Conservation (phyloP, 345 rosid species). For the Gossypium ekmanianum region DNA sequence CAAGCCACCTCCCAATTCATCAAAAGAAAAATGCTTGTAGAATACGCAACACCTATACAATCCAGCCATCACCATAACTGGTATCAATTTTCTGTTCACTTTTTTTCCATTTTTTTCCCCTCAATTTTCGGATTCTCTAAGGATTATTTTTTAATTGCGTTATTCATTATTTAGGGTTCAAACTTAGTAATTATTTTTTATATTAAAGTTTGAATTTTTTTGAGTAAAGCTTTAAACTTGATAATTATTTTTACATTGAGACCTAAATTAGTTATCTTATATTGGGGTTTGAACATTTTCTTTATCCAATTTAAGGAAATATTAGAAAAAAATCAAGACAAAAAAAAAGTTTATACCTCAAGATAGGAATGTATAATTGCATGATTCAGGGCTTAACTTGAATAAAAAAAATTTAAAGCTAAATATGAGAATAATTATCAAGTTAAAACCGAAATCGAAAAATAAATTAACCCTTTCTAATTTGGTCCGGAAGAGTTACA, state of each 20-base stretch:
- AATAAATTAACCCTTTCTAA: too few relatives aligned
- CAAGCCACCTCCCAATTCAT: slow-evolving; percentile 7
- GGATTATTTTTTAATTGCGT: not conserved
- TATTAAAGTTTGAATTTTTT: too few relatives aligned
- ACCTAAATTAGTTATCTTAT: too few relatives aligned
- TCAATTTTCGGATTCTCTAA: slow-evolving; percentile 17
- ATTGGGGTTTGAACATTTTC: too few relatives aligned
- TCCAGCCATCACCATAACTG: slow-evolving; percentile 19
- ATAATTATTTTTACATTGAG: too few relatives aligned
- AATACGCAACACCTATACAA: slow-evolving; percentile 31
- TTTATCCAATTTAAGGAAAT: too few relatives aligned
- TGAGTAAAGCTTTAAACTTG: rapidly evolving
- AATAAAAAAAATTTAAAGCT: rapidly evolving
- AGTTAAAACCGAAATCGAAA: too few relatives aligned
- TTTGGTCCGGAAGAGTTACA: too few relatives aligned
- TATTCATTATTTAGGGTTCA: too few relatives aligned
- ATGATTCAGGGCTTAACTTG: rapidly evolving
- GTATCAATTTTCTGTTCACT: slow-evolving; percentile 4
- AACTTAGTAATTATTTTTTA: too few relatives aligned
- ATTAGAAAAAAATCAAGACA: rapidly evolving
- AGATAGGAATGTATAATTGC: rapidly evolving
- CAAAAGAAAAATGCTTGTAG: slow-evolving; percentile 25
- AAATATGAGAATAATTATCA: too few relatives aligned
- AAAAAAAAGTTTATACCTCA: too few relatives aligned
- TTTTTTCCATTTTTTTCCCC: not conserved